Evolutionary conservation across 2,329 filamentous ascomycete genomes (phyloP), one percentile per base, ranked within the genome.

Genomic region (Aschersonia sp.): DNA sequence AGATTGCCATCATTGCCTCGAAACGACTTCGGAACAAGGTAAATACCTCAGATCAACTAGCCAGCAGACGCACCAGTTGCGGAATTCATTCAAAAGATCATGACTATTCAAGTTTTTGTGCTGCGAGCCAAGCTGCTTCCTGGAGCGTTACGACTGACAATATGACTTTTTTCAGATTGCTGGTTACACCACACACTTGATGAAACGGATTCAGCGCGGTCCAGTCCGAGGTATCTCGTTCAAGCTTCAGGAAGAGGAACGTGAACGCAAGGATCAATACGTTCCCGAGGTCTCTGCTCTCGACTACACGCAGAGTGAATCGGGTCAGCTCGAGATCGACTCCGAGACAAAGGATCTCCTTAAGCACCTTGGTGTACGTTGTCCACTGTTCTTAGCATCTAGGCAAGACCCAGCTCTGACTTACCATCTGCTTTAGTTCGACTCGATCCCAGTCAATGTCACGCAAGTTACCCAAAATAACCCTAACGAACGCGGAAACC

Each of bases 191-290:
- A 97, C 92, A 59, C 88, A 94, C 70, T 71, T 94, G 73, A 98
- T 98, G 94, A 97, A 97, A 84, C 92, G 92, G 74, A 98, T 98
- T 64, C 92, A 97, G 80, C 88, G 92, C 71, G 92, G 92, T 58
- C 92, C 92, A 58, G 92, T 98, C 73, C 94, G 92, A 64, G 92
- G 92, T 79, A 98, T 98, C 76, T 98, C 94, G 73, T 98, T 98
- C 89, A 98, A 98, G 83, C 87, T 98, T 53, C 92, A 98, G 78
- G 92, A 98, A 79, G 92, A 98, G 79, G 92, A 98, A 84, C 87
- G 92, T 81, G 92, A 98, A 78, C 85, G 92, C 71, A 98, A 98
- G 86, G 92, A 98, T 79, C 92, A 98, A 79, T 98, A 96, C 78
- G 92, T 98, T 58, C 92, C 92, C 66, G 92, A 98, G 76, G 79